Percentiles rank a stretch among this genome's conserved stretches.
Evolutionary conservation across 2,329 filamentous ascomycete species (phyloP).

Genomic region (Botrytis byssoidea): DNA sequence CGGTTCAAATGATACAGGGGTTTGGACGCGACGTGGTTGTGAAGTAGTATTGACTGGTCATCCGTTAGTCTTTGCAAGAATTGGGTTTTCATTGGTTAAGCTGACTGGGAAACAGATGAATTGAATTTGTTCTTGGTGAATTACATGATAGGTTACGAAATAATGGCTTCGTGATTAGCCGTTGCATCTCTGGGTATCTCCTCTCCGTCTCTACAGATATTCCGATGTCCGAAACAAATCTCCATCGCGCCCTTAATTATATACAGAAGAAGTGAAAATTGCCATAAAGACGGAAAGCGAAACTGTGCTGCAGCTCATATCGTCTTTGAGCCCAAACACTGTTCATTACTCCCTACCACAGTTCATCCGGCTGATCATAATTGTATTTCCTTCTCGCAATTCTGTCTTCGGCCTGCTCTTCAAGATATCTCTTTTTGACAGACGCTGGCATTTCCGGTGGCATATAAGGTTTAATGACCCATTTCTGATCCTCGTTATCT

Average conservation of each 20-base stretch:
- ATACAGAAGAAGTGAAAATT: neutral
- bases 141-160: neutral
- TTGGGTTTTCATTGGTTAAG: neutral
- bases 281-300: neutral
- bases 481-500: conserved; percentile 1
- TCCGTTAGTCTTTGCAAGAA: neutral
- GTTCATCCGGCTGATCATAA: conserved; percentile 13
- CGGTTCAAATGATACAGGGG: neutral
- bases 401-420: neutral
- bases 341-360: conserved; percentile 9
- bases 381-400: conserved; percentile 6
- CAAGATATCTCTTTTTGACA: conserved; percentile 2
- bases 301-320: neutral
- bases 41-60: neutral
- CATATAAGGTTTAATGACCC: conserved; percentile 10
- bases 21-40: neutral
- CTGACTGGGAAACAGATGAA: neutral
- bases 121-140: neutral
- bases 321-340: neutral
- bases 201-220: neutral
- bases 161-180: neutral
- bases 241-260: neutral
- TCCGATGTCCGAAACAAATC: neutral
- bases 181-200: neutral
- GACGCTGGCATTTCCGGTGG: neutral